phyloP scores from a whole-genome alignment of 2,329 filamentous ascomycete species.

The Lachnellula suecica region DNA sequence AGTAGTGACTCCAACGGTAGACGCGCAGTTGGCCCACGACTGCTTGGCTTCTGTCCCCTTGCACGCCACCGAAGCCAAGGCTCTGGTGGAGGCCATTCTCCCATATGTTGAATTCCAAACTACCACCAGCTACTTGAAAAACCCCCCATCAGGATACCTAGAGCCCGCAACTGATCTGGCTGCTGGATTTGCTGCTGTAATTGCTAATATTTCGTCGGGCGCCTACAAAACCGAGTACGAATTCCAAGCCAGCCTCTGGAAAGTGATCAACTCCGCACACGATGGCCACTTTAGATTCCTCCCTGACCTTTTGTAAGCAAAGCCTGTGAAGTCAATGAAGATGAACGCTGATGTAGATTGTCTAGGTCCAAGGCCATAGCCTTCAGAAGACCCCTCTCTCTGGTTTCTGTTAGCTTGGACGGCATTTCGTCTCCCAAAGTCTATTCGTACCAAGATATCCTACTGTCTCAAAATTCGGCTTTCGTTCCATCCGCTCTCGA shows the following conservation, averaged over 20 bases:
- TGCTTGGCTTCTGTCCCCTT: slow-evolving; percentile 19
- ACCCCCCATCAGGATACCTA: slow-evolving; percentile 48
- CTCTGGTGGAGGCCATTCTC: slow-evolving; percentile 10
- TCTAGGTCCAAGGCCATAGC: slow-evolving; percentile 42
- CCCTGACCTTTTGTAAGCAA: slow-evolving; percentile 44
- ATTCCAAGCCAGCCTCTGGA: slow-evolving; percentile 52
- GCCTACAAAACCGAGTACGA: slow-evolving; percentile 50
- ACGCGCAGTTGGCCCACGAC: slow-evolving; percentile 16
- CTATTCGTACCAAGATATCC: slow-evolving; percentile 9
- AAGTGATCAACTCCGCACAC: slow-evolving; percentile 51
- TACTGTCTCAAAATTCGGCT: slow-evolving; percentile 30
- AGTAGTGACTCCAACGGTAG: slow-evolving; percentile 6
- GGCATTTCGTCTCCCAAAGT: slow-evolving; percentile 55
- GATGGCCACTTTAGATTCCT: slow-evolving; percentile 61
- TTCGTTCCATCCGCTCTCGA: slow-evolving; percentile 45
- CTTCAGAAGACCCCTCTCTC: slow-evolving; percentile 44
- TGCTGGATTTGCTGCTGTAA: slow-evolving; percentile 42
- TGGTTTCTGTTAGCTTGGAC: slow-evolving; percentile 60
- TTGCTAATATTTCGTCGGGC: slow-evolving; percentile 37
- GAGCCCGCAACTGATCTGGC: slow-evolving; percentile 46
- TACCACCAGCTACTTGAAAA: slow-evolving; percentile 35
- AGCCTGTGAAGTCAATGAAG: not conserved
- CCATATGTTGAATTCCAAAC: slow-evolving; percentile 20
- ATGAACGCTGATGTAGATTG: not conserved
- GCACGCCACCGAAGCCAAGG: slow-evolving; percentile 9